Base-by-base conservation (phyloP, 2,329 filamentous ascomycete species). In the Colletotrichum tanaceti region DNA sequence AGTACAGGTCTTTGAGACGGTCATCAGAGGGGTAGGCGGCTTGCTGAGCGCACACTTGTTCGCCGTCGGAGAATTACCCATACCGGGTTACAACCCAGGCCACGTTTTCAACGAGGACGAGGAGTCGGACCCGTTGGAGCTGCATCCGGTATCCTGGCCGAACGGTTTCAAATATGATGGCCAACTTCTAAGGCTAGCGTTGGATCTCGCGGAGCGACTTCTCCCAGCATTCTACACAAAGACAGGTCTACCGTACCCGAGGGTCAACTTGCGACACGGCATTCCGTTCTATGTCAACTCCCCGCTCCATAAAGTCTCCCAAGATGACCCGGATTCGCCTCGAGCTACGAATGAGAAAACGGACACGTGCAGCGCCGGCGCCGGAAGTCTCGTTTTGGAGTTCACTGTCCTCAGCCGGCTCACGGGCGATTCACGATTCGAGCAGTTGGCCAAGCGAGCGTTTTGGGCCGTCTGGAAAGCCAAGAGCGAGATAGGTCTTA, bases 381-480 rank as follows among this genome's bases (percentile, higher is more conserved):
- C 96, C n/a, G 96, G 94, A 62, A 98, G 94, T 77, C 84, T 99
- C 32, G 93, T 98, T 3, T 86, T 99, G 1, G 96, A 99, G 77
- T 97, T 98, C 73, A 93, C 94, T 0, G 93, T 94, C 0, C 84
- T 99, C 54, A 98, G 94, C 75, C 89, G 96, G 28, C 84, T 99
- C 54, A 97, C 93, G 0, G 93, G 93, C 13, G 93, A 98, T 76
- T 82, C 86, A 11, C 89, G 92, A n/a, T 99, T 97, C 74, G 96
- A 99, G 78, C 89, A 92, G 75, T 86, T 93, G 18, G 95, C 93
- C 0, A 98, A 98, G 79, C 86, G 92, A 65, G 95, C 96, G 0
- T 99, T 99, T 75, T 98, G 95, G 94, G 92, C 94, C 28, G 93
- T 99, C n/a, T 99, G 96, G 96, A 85, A 90, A 50, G 86, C 93